Evolutionary conservation across 2,329 filamentous ascomycete genomes (phyloP).

Genomic region (Parastagonospora avenae): DNA sequence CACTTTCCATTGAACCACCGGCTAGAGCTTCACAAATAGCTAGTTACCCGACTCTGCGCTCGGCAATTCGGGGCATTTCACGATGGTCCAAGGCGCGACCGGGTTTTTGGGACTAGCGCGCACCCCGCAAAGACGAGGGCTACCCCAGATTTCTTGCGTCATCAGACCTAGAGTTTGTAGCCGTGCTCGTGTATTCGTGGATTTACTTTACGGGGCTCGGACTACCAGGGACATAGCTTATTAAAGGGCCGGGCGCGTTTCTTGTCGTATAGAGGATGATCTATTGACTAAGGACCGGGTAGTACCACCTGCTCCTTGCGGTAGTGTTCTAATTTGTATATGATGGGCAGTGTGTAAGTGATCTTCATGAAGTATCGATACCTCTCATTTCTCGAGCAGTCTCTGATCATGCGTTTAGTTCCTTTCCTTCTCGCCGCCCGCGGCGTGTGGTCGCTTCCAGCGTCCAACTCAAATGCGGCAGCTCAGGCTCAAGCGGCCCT

Average conservation of each 20-base stretch:
- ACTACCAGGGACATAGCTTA: background rate
- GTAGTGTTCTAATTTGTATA: background rate
- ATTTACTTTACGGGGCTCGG: background rate
- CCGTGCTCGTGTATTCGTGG: slow-evolving; percentile 5
- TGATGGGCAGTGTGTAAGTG: background rate
- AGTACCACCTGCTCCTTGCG: background rate
- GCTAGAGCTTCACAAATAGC: background rate
- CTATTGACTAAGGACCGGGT: background rate
- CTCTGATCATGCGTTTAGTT: slow-evolving; percentile 11
- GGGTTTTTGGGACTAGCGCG: background rate
- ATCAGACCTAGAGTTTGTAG: background rate
- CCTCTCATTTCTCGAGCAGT: background rate
- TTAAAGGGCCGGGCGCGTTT: background rate
- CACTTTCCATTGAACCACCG: background rate
- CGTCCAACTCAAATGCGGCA: slow-evolving; percentile 3
- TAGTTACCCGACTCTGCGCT: background rate
- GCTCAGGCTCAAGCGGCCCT: slow-evolving; percentile 13
- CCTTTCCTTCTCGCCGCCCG: slow-evolving; percentile 7
- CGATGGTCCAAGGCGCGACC: background rate
- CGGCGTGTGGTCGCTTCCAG: slow-evolving; percentile 7
- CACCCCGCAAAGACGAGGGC: background rate
- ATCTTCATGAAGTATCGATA: background rate
- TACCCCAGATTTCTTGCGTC: slow-evolving; percentile 2
- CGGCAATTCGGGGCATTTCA: background rate
- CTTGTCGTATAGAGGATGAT: background rate